Conservation (phyloP, 306 rosid species). For the Vigna mungo region DNA sequence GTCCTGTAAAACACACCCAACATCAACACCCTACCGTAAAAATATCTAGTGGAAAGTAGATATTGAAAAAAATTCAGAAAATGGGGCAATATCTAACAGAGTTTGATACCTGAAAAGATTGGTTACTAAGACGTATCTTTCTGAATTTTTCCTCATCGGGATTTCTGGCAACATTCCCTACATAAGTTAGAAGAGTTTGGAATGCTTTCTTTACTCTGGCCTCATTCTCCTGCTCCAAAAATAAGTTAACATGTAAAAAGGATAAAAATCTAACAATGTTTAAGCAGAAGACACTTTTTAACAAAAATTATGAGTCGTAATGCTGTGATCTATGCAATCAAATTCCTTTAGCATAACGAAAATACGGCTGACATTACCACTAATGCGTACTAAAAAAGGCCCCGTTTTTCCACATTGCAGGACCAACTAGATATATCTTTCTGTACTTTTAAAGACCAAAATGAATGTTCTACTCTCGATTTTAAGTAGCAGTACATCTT, state of each 20-base stretch:
- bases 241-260: constrained; percentile 24
- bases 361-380: constrained; percentile 22
- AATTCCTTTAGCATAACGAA: constrained; percentile 21
- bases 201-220: constrained; percentile 75
- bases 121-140: constrained; percentile 79
- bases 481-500: no score
- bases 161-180: constrained; percentile 80
- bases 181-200: constrained; percentile 75
- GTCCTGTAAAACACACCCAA: constrained; percentile 65
- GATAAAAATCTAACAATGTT: constrained; percentile 4
- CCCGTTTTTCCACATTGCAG: not conserved
- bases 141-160: constrained; percentile 86
- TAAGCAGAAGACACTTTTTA: not conserved
- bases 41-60: constrained; percentile 2
- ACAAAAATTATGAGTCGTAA: not conserved
- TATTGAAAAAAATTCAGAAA: not conserved
- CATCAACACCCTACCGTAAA: constrained; percentile 9
- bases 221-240: constrained; percentile 69
- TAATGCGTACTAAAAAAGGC: not conserved
- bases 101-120: constrained; percentile 70
- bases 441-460: no score
- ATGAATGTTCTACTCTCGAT: no score
- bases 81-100: not conserved
- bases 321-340: not conserved
- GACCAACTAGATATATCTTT: no score